Evolutionary conservation across 2,329 filamentous ascomycete species (phyloP), one percentile per base, ranked within the genome.

Genomic region (Xylariaceae sp.): DNA sequence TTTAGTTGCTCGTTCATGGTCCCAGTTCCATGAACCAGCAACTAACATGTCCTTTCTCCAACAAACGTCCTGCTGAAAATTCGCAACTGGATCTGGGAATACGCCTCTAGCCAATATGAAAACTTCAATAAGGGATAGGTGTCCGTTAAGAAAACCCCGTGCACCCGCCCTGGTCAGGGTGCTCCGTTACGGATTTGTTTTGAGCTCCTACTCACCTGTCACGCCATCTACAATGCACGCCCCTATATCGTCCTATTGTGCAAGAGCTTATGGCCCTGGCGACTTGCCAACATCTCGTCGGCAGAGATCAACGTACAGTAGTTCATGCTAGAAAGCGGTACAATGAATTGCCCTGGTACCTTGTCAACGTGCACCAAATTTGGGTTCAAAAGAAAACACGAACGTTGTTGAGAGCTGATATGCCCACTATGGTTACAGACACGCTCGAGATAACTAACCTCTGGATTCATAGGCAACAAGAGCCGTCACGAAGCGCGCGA

Each of bases 51-150:
- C 62, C 58, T 26, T 46, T 67, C 6, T 63, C 67, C 37, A 27
- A 51, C 19, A 62, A 58, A 45, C 64, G 66, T 30, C 64, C 65
- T 2, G 57, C 52, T 27, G 65, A 67, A 19, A 49, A 37, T 67
- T 1, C 64, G 66, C 8, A 63, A 62, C 26, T 8, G 63, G 35
- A 59, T 68, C 35, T 68, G 66, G 66, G 49, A 57, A n/a, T 63
- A 62, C 19, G 56, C 63, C 26, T 60, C 67, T 29, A 56, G 54
- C 3, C 47, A 49, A 3, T 64, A 65, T 46, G 60, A 68, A 45
- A 61, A 67, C 44, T 29, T 59, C 27, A 40, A 55, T 6, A 31
- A 40, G 1, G 42, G 55, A 27, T 65, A 66, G 19, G 19, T 19
- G 19, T 37, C 48, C 53, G 6, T 27, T 65, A 39, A 19, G 19